Evolutionary conservation across 768 basidiomycete genomes (phyloP).

Genomic region (Phaeotremella fagi): DNA sequence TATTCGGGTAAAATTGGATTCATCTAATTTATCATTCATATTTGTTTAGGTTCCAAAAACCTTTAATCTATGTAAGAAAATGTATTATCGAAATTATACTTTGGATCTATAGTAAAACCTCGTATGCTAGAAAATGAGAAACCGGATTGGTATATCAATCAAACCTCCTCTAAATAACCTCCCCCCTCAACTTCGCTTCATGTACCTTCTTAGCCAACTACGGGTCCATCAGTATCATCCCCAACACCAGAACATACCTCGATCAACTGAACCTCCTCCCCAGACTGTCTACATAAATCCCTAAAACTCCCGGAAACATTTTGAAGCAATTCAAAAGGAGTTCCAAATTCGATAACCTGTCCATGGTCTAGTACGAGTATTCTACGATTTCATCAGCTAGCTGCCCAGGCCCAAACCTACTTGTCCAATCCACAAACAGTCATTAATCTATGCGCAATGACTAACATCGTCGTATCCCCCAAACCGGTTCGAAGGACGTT

Average conservation of each 20-base stretch:
- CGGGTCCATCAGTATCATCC: not conserved
- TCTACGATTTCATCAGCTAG: constrained; percentile 1
- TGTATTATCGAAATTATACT: too few relatives aligned
- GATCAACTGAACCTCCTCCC: constrained; percentile 41
- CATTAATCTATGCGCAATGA: constrained; percentile 56
- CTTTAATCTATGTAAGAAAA: too few relatives aligned
- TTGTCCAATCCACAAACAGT: constrained; percentile 62
- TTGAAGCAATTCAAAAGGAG: constrained; percentile 43
- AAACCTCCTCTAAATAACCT: not conserved
- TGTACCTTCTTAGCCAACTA: constrained; percentile 11
- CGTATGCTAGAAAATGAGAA: too few relatives aligned
- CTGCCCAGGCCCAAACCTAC: constrained; percentile 15
- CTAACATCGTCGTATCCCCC: constrained; percentile 55
- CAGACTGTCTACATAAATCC: constrained; percentile 52
- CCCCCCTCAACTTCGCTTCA: constrained; percentile 1
- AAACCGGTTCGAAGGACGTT: constrained; percentile 54
- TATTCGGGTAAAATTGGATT: not conserved
- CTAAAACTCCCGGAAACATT: constrained; percentile 62
- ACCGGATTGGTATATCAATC: too few relatives aligned
- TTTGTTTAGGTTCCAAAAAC: too few relatives aligned
- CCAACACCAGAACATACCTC: constrained; percentile 19
- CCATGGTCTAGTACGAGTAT: constrained; percentile 57
- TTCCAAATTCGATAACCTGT: constrained; percentile 43
- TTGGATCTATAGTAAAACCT: too few relatives aligned
- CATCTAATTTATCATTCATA: too few relatives aligned